phyloP scores from a whole-genome alignment of 179 eudicot species.

The Heliamphora pulchella region DNA sequence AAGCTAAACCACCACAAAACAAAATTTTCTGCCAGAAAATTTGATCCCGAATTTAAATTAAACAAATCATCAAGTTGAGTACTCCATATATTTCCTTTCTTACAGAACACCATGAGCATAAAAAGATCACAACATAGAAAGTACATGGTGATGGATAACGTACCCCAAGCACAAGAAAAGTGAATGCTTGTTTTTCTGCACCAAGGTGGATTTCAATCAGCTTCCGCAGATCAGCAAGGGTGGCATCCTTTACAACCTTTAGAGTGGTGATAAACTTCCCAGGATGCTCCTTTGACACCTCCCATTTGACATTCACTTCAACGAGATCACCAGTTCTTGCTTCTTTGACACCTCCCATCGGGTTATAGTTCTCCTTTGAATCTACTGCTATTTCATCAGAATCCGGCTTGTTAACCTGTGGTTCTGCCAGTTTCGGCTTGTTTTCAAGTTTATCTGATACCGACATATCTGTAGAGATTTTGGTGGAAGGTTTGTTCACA shows the following conservation, averaged over 20 bases:
- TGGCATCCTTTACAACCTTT: conserved; percentile 56
- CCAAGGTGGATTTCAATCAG: conserved; percentile 70
- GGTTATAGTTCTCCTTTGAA: conserved; percentile 57
- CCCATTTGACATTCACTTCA: conserved; percentile 79
- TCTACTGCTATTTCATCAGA: conserved; percentile 15
- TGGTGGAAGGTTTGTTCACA: not conserved
- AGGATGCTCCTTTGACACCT: conserved; percentile 60
- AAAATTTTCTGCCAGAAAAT: not conserved
- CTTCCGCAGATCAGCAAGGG: conserved; percentile 78
- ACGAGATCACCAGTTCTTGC: conserved; percentile 23
- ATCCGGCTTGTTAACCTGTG: not conserved
- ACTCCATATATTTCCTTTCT: not conserved
- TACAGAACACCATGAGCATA: no score
- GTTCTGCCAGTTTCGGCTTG: conserved; percentile 14
- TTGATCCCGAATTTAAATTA: no score
- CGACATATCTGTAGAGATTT: not conserved
- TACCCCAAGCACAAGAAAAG: conserved; percentile 74
- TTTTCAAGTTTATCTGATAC: conserved; percentile 14
- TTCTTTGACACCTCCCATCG: conserved; percentile 16
- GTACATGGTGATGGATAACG: conserved; percentile 3
- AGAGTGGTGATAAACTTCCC: conserved; percentile 66
- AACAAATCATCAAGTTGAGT: not conserved
- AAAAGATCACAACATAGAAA: not conserved
- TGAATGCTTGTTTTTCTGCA: conserved; percentile 61
- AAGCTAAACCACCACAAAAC: no score